Base-by-base conservation (phyloP, 306 rosid species). In the Trifolium subterraneum region DNA sequence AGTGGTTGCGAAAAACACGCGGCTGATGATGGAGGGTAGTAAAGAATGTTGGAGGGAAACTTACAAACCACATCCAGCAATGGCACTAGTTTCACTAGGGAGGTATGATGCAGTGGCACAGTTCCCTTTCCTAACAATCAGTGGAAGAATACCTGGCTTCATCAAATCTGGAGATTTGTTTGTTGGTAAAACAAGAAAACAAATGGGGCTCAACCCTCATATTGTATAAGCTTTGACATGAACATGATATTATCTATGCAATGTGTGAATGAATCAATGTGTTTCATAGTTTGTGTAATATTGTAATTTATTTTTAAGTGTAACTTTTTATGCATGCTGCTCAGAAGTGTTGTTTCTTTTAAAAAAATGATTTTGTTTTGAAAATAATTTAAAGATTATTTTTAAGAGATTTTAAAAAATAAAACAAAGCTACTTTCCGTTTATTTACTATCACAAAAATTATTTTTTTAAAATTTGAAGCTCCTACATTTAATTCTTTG, bases 161-260 rank as follows among this genome's bases (percentile, higher is more conserved):
- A 55, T 90, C 47, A 93, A 93, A 67, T 90, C 93, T 3, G 75
- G 89, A 60, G 93, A 93, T 74, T 87, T 93, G 66, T 90, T 90
- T 73, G 93, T 90, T 23, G 91, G 93, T 56, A 88, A 50, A 70
- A 81, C 92, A 68, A 90, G 96, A 79, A 89, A 85, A 83, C 81
- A 79, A 60, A 66, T 90, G 80, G 97, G 92, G 23, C 82, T 89
- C 35, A 78, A 74, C 29, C 79, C 90, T 55, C 35, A 56, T 50
- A 41, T 27, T 69, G 10, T 25, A 6, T 22, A 48, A 48, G 71
- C 78, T 71, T 71, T n/a, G n/a, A n/a, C n/a, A n/a, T n/a, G n/a
- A 64, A 74, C 33, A 29, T 7, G 19, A 51, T 48, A 54, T 41
- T 41, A 55, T n/a, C 3, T 1, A 33, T 48, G 48, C 50, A 64